Evolutionary conservation across 2,329 filamentous ascomycete species (phyloP).

Genomic region (Ceratocystis huliohia): DNA sequence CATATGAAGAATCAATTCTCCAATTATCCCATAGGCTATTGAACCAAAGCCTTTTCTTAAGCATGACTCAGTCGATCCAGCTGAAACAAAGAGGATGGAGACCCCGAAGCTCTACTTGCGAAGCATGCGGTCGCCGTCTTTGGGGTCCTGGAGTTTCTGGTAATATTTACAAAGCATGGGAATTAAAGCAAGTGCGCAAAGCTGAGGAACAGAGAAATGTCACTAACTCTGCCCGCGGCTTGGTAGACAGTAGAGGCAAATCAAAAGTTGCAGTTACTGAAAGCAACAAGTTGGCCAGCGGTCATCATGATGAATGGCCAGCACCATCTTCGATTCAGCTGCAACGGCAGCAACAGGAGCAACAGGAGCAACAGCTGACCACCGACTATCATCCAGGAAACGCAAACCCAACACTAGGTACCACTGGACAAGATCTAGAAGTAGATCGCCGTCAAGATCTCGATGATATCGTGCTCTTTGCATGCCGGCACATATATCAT

Average conservation of each 20-base stretch:
- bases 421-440: constrained; percentile 23
- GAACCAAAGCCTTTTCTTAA: constrained; percentile 76
- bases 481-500: constrained; percentile 60
- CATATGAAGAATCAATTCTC: constrained; percentile 85
- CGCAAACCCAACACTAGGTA: neutral
- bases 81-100: constrained; percentile 80
- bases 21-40: constrained; percentile 73
- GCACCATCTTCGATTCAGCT: neutral
- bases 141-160: constrained; percentile 81
- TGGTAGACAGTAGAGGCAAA: constrained; percentile 36
- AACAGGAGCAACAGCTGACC: no score
- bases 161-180: constrained; percentile 71
- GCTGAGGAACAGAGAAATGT: constrained; percentile 34
- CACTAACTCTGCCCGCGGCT: constrained; percentile 29
- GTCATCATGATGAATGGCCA: constrained; percentile 28
- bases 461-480: constrained; percentile 53
- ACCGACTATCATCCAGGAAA: neutral
- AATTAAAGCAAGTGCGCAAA: constrained; percentile 44
- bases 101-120: constrained; percentile 73
- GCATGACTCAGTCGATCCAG: constrained; percentile 60
- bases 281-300: constrained; percentile 26
- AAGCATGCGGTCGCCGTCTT: constrained; percentile 65
- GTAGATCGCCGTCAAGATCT: constrained; percentile 35
- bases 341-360: no score
- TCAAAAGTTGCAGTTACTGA: constrained; percentile 39